Evolutionary conservation across 768 basidiomycete genomes (phyloP), one percentile per base, ranked within the genome.

Genomic region (Lactarius vividus): DNA sequence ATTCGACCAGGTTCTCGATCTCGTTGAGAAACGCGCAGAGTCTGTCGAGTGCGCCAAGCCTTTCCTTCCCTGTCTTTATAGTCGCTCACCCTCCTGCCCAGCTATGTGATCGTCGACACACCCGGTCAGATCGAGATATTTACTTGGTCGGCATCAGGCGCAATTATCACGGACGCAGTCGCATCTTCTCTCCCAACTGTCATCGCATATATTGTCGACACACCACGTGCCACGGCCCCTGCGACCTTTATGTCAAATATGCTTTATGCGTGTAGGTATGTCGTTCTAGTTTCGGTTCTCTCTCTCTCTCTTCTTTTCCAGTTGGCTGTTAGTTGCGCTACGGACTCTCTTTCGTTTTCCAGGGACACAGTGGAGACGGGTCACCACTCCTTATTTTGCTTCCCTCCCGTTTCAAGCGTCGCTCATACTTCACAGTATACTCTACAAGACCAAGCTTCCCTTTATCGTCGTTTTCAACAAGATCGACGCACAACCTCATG

Each of bases 161-260:
- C 96, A 13, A 99, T 99, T 73, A 98, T 99, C 72, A 99, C 97
- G 49, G 96, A 98, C 74, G 93, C 97, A 20, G 82, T 99, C 49
- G 97, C 97, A 0, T 92, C 93, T 3, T 86, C 95, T 0, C 80
- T 98, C 64, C 97, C 97, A 6, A 89, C 97, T 2, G 93, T 96
- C 39, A 88, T 99, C 40, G 97, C 97, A 18, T 99, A 98, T 74
- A 85, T 99, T 67, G 94, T 99, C 71, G 97, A 99, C 76, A 99
- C 97, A 4, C 97, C 97, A 26, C 83, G 97, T 68, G 94, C 94
- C 23, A 89, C 90, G 0, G 88, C 93, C 0, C 97, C 97, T 0
- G 94, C 96, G 18, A 99, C 97, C 3, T 99, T 99, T 77, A 99
- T 98, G 97, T 92, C 89, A 23, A 99, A 99, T 77, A 99, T 99